These are phyloP conservation scores for Brasenia schreberi DNA, from an alignment of 164 flowering plant genomes.

Conservation along the genomic window DNA sequence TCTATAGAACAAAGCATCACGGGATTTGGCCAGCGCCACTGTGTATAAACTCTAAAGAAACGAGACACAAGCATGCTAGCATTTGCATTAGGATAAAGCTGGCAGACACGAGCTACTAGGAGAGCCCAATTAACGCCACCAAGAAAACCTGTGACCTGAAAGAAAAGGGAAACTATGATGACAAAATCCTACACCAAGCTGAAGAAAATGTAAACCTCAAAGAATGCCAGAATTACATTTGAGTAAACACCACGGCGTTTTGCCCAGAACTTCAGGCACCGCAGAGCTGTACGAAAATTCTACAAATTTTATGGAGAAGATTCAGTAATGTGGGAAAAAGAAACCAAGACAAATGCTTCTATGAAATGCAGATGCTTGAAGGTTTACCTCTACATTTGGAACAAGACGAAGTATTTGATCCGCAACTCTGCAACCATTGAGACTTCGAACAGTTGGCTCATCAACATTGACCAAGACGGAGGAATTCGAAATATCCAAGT, in stretches of 20 bases:
- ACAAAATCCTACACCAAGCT: neutral
- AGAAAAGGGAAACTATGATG: neutral
- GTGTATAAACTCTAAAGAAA: slow-evolving; percentile 87
- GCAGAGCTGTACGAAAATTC: slow-evolving; percentile 76
- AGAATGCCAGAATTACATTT: slow-evolving; percentile 47
- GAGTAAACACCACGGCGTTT: slow-evolving; percentile 94
- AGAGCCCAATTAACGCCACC: slow-evolving; percentile 99
- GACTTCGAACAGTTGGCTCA: slow-evolving; percentile 37
- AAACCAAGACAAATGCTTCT: neutral
- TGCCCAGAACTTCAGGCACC: slow-evolving; percentile 93
- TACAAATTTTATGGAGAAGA: slow-evolving; percentile 14
- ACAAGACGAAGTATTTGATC: slow-evolving; percentile 38
- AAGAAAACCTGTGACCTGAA: slow-evolving; percentile 92
- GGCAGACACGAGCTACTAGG: slow-evolving; percentile 88
- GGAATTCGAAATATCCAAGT: slow-evolving; percentile 32
- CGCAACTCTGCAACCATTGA: slow-evolving; percentile 44
- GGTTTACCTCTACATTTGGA: slow-evolving; percentile 30
- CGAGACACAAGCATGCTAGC: slow-evolving; percentile 93
- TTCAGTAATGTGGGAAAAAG: neutral
- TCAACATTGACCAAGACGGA: slow-evolving; percentile 30
- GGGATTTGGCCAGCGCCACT: slow-evolving; percentile 99
- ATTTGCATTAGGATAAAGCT: slow-evolving; percentile 87
- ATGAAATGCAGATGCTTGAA: neutral
- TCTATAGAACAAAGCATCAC: slow-evolving; percentile 90
- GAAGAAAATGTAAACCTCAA: neutral